Conservation (phyloP, 73 alveolate genomes). For the Uronychia binucleata region DNA sequence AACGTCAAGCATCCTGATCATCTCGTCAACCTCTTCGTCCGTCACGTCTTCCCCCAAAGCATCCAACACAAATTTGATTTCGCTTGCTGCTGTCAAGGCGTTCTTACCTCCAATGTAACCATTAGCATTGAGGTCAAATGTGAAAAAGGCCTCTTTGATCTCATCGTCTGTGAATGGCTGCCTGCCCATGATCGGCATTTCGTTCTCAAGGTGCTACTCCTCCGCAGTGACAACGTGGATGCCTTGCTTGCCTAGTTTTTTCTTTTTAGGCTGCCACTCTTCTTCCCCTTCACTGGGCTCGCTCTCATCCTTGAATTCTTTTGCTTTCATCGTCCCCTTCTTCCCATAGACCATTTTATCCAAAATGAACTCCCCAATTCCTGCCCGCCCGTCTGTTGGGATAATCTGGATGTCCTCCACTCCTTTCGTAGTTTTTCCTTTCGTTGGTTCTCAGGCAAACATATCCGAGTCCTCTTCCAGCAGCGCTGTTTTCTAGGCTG, state of each 20-base stretch:
- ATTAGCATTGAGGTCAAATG: slow-evolving; percentile 82
- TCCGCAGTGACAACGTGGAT: slow-evolving; percentile 49
- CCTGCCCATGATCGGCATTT: slow-evolving; percentile 28
- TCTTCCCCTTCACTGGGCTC: slow-evolving; percentile 10
- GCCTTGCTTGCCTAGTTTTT: slow-evolving; percentile 10
- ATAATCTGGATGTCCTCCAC: not conserved
- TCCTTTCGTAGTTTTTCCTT: not conserved
- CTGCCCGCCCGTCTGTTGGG: not conserved
- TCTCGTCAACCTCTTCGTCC: slow-evolving; percentile 94
- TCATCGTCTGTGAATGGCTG: slow-evolving; percentile 77
- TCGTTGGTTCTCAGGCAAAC: not conserved
- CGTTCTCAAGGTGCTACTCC: slow-evolving; percentile 12
- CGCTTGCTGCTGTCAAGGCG: slow-evolving; percentile 41
- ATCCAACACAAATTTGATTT: slow-evolving; percentile 80
- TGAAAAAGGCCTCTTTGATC: slow-evolving; percentile 75
- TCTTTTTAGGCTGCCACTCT: slow-evolving; percentile 12
- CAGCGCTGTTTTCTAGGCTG: not conserved
- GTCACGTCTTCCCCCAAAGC: slow-evolving; percentile 87
- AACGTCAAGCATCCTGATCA: slow-evolving; percentile 88
- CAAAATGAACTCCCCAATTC: not conserved
- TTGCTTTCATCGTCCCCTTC: not conserved
- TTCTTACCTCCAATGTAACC: slow-evolving; percentile 62
- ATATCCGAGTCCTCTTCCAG: slow-evolving; percentile 13
- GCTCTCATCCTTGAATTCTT: not conserved
- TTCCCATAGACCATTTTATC: not conserved